These are phyloP conservation scores for Oryza punctata DNA, from an alignment of 176 grass and related monocot genomes.

Conservation along the genomic window DNA sequence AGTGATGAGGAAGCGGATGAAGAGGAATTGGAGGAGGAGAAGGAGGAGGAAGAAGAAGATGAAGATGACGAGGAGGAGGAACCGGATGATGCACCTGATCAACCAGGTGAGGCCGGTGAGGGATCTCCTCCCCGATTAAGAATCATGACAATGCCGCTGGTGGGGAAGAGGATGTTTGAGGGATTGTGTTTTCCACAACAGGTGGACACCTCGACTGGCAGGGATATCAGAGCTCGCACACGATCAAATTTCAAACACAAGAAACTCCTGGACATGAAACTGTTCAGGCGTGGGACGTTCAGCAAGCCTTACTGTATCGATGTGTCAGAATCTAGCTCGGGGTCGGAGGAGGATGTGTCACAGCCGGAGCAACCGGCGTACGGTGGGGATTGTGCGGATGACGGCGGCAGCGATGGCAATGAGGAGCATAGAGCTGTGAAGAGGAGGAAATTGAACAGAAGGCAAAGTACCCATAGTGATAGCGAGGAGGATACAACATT, in stretches of 20 bases:
- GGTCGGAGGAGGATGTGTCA: conserved; percentile 21
- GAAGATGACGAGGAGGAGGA: background rate
- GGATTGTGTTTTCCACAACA: conserved; percentile 1
- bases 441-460: background rate
- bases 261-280: conserved; percentile 34
- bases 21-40: background rate
- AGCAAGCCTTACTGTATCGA: conserved; percentile 37
- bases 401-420: background rate
- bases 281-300: conserved; percentile 24
- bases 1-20: background rate
- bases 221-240: conserved; percentile 12
- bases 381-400: background rate
- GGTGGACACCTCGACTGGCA: background rate
- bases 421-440: background rate
- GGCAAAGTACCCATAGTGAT: background rate
- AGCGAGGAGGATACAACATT: background rate
- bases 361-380: background rate
- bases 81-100: background rate
- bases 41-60: background rate
- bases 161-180: conserved; percentile 30
- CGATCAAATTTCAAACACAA: conserved; percentile 20
- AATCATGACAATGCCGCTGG: background rate
- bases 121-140: background rate
- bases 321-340: conserved; percentile 19
- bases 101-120: background rate